Base-by-base conservation (phyloP, 2,329 filamentous ascomycete species). In the Talaromyces sp. region DNA sequence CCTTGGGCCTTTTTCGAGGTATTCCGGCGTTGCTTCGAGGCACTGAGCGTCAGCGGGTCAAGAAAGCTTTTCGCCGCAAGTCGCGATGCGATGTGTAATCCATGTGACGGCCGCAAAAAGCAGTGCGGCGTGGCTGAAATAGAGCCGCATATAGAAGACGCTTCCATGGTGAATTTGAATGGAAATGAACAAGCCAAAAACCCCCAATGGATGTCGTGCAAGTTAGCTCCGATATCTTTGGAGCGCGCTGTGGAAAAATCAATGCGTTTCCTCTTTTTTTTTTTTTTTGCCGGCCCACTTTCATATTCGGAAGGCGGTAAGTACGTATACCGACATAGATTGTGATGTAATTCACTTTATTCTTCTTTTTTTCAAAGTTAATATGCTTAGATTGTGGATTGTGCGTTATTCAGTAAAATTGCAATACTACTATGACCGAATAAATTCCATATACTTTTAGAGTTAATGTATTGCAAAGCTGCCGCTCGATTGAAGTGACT, bases 31-130 rank as follows among this genome's bases (percentile, higher is more conserved):
- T 79, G 63, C 85, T 82, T 74, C 96, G 92, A 67, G 88, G 84
- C 65, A 91, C 85, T 67, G 87, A 87, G 34, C 96, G 93, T 92
- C 65, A 96, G 86, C 4, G 86, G 85, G 70, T 96, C 92, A 7
- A 97, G 81, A 4, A 89, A 90, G 47, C 85, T 81, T 77, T 96
- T 96, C n/a, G 90, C 88, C 57, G 92, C 85, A 61, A 86, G 83
- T 27, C 95, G 80, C 18, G 91, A 88, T 3, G 89, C 86, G 34
- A 84, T 83, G 53, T 91, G 86, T 34, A 96, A 81, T 27, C 85
- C 77, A 7, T 83, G 70, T 2, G 85, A 81, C 4, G 94, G 92
- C 65, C 89, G 87, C n/a, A 97, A 81, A 72, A 96, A 96, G 30
- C 78, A 75, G 71, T 93, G 88, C 12, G 90, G 89, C 63, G 86